Conservation (phyloP, 2,329 filamentous ascomycete genomes). For the Tetracladium maxilliforme region DNA sequence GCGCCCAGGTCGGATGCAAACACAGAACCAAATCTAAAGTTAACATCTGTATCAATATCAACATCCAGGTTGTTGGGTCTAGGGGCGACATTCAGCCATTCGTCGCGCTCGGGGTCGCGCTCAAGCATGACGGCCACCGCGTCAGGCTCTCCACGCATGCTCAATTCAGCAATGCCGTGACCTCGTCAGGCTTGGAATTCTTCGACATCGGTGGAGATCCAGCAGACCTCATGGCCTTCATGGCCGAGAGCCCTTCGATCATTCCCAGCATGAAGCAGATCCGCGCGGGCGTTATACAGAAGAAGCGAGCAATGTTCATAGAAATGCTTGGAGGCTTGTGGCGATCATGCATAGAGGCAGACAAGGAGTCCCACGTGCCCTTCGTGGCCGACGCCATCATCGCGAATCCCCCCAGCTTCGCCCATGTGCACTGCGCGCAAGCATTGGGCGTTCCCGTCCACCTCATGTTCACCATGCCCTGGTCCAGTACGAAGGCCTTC, state of each 20-base stretch:
- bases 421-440: constrained; percentile 10
- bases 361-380: constrained; percentile 5
- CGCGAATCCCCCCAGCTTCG: constrained; percentile 12
- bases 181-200: constrained; percentile 37
- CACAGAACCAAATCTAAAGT: no score
- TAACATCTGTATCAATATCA: constrained; percentile 32
- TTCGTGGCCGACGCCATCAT: constrained; percentile 13
- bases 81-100: constrained; percentile 50
- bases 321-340: constrained; percentile 22
- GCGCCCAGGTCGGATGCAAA: no score
- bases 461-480: constrained; percentile 10
- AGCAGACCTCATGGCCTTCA: constrained; percentile 58
- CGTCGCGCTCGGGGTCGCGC: constrained; percentile 36
- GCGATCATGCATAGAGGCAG: constrained; percentile 20
- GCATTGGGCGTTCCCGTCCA: constrained; percentile 4
- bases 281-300: constrained; percentile 19
- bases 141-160: constrained; percentile 43
- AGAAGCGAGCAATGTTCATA: constrained; percentile 17
- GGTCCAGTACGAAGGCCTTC: constrained; percentile 8
- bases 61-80: constrained; percentile 45
- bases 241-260: constrained; percentile 38
- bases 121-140: constrained; percentile 36
- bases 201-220: constrained; percentile 53
- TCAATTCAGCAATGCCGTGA: constrained; percentile 39
- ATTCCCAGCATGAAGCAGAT: constrained; percentile 20